A percentile compares a stretch with the other conserved stretches of the same genome.
Evolutionary conservation across 257 asterid genomes (phyloP).

Genomic region (Cordia subcordata): DNA sequence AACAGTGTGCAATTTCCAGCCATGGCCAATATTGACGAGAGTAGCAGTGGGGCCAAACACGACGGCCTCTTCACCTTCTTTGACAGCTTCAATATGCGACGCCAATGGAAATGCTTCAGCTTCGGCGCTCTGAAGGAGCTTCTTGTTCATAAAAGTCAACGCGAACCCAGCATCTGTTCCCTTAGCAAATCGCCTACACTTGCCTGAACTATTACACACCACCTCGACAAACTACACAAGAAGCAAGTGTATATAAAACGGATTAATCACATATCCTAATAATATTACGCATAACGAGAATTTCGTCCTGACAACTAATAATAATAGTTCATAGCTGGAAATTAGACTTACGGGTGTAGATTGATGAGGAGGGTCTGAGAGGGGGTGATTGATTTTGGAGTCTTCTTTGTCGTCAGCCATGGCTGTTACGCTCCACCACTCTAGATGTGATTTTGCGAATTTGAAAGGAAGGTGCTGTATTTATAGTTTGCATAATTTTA

Average conservation of each 20-base stretch:
- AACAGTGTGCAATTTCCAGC: not conserved
- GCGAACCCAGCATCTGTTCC: slow-evolving; percentile 5
- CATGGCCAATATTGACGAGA: not conserved
- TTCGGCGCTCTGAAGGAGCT: not conserved
- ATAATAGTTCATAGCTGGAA: not conserved
- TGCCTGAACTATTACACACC: not conserved
- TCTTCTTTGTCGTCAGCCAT: not conserved
- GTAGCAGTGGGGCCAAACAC: slow-evolving; percentile 5
- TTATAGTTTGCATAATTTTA: not conserved
- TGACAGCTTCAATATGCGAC: not conserved
- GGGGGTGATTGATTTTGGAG: not conserved
- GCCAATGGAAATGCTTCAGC: not conserved
- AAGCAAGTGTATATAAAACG: no score
- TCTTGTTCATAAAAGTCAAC: not conserved
- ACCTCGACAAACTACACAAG: not conserved
- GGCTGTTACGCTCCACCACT: not conserved
- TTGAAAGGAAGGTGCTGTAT: not conserved
- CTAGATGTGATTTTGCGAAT: no score
- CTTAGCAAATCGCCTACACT: not conserved
- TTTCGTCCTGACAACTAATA: no score
- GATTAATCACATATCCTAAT: no score
- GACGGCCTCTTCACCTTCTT: slow-evolving; percentile 1
- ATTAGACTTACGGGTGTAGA: not conserved
- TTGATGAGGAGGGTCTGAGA: not conserved
- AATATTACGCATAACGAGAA: no score